Conservation (phyloP, 2,329 filamentous ascomycete genomes). For the Monilinia laxa region DNA sequence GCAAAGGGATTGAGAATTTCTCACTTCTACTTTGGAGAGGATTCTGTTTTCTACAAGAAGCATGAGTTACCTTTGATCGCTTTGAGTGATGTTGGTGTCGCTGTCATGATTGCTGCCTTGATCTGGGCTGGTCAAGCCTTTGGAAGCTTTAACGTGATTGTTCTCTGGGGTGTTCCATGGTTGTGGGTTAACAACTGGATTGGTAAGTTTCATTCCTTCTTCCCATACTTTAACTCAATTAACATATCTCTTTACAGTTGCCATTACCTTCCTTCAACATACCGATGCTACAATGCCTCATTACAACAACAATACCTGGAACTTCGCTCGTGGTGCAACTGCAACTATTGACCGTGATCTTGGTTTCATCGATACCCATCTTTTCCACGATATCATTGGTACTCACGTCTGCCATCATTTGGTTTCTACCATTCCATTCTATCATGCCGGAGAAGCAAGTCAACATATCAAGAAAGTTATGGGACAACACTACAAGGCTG, state of each 20-base stretch:
- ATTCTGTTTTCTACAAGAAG: conserved; percentile 59
- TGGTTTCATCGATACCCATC: conserved; percentile 62
- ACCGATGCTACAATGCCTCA: conserved; percentile 58
- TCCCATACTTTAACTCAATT: conserved; percentile 18
- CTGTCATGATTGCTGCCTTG: conserved; percentile 50
- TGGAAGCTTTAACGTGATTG: conserved; percentile 56
- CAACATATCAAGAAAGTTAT: conserved; percentile 56
- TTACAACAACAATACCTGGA: conserved; percentile 60
- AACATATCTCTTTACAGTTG: conserved; percentile 48
- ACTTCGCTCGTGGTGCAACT: conserved; percentile 60
- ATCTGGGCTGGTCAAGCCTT: conserved; percentile 53
- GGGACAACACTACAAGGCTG: conserved; percentile 53
- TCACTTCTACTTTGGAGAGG: conserved; percentile 59
- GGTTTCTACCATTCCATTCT: conserved; percentile 61
- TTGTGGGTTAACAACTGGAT: conserved; percentile 72
- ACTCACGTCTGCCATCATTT: conserved; percentile 64
- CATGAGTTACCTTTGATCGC: conserved; percentile 57
- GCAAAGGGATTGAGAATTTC: conserved; percentile 36
- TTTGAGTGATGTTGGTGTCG: conserved; percentile 60
- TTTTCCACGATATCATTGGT: conserved; percentile 67
- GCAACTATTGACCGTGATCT: conserved; percentile 65
- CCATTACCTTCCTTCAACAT: conserved; percentile 75
- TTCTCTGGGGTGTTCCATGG: conserved; percentile 64
- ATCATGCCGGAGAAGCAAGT: conserved; percentile 59
- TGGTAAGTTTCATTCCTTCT: conserved; percentile 44